Percentiles rank a stretch among this genome's conserved stretches.
These are phyloP conservation scores for Nyssa sinensis DNA, from an alignment of 148 eudicot species.

Conservation along the genomic window DNA sequence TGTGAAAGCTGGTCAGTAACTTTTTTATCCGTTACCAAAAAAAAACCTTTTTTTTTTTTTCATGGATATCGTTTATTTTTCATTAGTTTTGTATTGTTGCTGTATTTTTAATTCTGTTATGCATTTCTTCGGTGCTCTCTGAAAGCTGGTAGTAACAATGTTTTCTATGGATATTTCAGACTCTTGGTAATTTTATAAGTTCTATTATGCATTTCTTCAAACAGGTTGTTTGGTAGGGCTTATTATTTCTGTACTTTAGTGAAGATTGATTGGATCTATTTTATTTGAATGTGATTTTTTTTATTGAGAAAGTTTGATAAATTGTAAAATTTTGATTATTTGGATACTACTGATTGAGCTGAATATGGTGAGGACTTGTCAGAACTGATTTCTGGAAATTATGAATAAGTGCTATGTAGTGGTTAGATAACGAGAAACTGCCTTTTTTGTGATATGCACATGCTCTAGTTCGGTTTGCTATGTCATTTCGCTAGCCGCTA, in stretches of 20 bases:
- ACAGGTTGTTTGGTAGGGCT: conserved; percentile 17
- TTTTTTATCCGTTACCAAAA: too few relatives aligned
- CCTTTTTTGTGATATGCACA: background rate
- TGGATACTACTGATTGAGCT: conserved; percentile 11
- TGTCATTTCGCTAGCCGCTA: too few relatives aligned
- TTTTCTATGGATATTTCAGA: too few relatives aligned
- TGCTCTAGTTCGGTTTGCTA: too few relatives aligned
- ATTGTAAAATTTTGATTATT: background rate
- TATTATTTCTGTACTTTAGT: background rate
- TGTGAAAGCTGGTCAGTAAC: conserved; percentile 70
- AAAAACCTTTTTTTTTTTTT: too few relatives aligned
- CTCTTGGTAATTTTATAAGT: background rate
- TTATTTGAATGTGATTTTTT: background rate
- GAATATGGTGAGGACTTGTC: background rate
- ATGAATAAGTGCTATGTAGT: too few relatives aligned
- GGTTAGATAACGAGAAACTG: background rate
- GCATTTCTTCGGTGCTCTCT: too few relatives aligned
- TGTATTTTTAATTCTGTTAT: too few relatives aligned
- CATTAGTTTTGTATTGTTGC: too few relatives aligned
- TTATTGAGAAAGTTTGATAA: background rate
- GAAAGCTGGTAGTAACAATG: too few relatives aligned
- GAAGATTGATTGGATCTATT: conserved; percentile 5
- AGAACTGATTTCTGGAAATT: conserved; percentile 9
- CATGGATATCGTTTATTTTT: too few relatives aligned
- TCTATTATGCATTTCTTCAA: conserved; percentile 31